A percentile compares a stretch with the other conserved stretches of the same genome.
Evolutionary conservation across 768 basidiomycete genomes (phyloP).

Genomic region (Mycena olivaceomarginata): DNA sequence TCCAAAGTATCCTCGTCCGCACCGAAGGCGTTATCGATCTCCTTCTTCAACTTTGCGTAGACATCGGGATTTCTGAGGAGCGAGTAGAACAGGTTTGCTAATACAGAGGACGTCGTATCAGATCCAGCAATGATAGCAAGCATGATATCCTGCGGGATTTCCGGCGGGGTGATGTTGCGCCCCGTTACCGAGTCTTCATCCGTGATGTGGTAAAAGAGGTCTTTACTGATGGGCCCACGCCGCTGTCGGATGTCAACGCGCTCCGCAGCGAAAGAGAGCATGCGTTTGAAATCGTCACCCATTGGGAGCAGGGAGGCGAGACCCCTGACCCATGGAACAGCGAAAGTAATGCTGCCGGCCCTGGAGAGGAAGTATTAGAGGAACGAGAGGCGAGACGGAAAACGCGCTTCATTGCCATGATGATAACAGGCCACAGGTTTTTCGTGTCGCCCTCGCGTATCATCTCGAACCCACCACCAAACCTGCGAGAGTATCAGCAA

Average conservation of each 20-base stretch:
- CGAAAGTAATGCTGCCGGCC: not conserved
- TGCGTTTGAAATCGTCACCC: slow-evolving; percentile 15
- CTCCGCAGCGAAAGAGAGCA: slow-evolving; percentile 16
- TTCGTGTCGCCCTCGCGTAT: slow-evolving; percentile 16
- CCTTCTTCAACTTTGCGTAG: slow-evolving; percentile 13
- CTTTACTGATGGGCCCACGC: no score
- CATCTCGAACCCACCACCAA: slow-evolving; percentile 16
- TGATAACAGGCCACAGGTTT: slow-evolving; percentile 13
- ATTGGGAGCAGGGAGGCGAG: slow-evolving; percentile 13
- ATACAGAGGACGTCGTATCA: no score
- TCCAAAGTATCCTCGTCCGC: slow-evolving; percentile 17
- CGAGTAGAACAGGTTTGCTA: no score
- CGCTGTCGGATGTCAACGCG: no score
- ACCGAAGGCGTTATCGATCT: slow-evolving; percentile 8
- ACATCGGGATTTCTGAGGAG: slow-evolving; percentile 2
- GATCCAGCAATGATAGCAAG: slow-evolving; percentile 3
- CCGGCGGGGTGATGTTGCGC: slow-evolving; percentile 14
- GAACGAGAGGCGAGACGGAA: slow-evolving; percentile 15
- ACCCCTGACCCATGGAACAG: not conserved
- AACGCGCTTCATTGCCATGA: slow-evolving; percentile 16
- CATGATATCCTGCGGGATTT: slow-evolving; percentile 12
- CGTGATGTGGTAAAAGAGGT: slow-evolving; percentile 15
- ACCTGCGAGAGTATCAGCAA: slow-evolving; percentile 19
- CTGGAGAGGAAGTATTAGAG: slow-evolving; percentile 14
- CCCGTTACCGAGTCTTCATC: slow-evolving; percentile 15